Evolutionary conservation across 371 early-diverging fungal genomes (phyloP).

Genomic region (Phascolomyces articulosus): DNA sequence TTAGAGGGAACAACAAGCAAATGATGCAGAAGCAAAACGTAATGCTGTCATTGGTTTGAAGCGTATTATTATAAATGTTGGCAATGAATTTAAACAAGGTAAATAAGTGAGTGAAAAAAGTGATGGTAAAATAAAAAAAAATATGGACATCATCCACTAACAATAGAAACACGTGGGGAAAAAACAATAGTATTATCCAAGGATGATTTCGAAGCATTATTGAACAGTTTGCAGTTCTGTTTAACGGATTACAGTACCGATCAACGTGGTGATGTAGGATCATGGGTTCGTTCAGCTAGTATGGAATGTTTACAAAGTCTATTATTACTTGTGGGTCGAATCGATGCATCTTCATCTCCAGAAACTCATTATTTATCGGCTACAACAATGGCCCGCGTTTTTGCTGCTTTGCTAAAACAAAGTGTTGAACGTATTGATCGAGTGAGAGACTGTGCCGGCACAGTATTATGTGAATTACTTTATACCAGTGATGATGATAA

Average conservation of each 20-base stretch:
- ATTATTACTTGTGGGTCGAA: conserved; percentile 41
- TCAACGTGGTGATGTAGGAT: conserved; percentile 95
- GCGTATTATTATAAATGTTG: conserved; percentile 40
- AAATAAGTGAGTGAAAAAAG: conserved; percentile 5
- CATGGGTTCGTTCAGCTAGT: conserved; percentile 84
- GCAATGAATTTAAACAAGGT: conserved; percentile 46
- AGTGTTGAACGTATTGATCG: conserved; percentile 85
- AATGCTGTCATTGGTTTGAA: conserved; percentile 67
- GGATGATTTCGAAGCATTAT: conserved; percentile 42
- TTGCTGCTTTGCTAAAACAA: conserved; percentile 67
- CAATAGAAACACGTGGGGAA: no score
- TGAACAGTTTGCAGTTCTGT: conserved; percentile 54
- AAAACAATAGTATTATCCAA: conserved; percentile 45
- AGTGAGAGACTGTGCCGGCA: conserved; percentile 70
- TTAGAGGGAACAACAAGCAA: conserved; percentile 38
- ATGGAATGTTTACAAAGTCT: conserved; percentile 63
- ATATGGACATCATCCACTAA: no score
- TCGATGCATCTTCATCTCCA: conserved; percentile 28
- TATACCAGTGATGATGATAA: conserved; percentile 23
- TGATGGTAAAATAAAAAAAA: no score
- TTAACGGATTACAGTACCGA: conserved; percentile 88
- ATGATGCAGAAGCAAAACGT: conserved; percentile 73
- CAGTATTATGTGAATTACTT: conserved; percentile 45
- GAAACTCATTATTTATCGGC: conserved; percentile 27
- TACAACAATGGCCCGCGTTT: conserved; percentile 23